Evolutionary conservation across 1,284 basidiomycete species (phyloP), one percentile per base, ranked within the genome.

Genomic region (Leccinum huronense): DNA sequence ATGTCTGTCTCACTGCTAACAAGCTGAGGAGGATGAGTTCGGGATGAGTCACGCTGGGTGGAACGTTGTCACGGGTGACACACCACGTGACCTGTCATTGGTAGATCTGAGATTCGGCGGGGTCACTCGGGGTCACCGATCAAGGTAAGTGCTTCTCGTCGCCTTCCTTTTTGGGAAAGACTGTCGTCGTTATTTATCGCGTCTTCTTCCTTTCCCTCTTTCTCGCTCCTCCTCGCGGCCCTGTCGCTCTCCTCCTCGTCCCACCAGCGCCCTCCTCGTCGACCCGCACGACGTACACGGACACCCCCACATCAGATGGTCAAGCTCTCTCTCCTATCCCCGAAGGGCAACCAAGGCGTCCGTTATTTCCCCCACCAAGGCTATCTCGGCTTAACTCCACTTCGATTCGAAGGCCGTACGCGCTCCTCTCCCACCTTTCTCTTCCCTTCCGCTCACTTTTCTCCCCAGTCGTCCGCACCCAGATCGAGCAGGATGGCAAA

Each of bases 371-470:
- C 93, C 64, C 80, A 85, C 80, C 77, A 80, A 63, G 93, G 92
- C 73, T 89, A 86, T 77, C 86, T 94, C 67, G 93, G 90, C 68
- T 83, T 94, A 72, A 90, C 90, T 45, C 87, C 90, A 68, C 80
- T 94, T 77, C 84, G 84, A 69, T 83, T 93, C 69, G 87, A 91
- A 76, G 93, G 92, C 76, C 76, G 88, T 87, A 69, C 69, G 86
- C 83, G 42, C 59, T 63, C 63, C 16, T 63, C 57, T 63, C 61
- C 65, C 61, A 53, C 30, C 56, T 45, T 55, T 51, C 58, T 64
- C 54, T 60, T 63, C 57, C 55, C 31, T 31, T 13, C 45, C 42
- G 34, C 66, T 66, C 62, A 63, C 16, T 40, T 63, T 11, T 59
- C 60, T 38, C 31, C 60, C 42, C 72, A 88, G 84, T 87, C 71